Conservation (phyloP, 169 alveolate species). For the Plasmodium chabaudi region DNA sequence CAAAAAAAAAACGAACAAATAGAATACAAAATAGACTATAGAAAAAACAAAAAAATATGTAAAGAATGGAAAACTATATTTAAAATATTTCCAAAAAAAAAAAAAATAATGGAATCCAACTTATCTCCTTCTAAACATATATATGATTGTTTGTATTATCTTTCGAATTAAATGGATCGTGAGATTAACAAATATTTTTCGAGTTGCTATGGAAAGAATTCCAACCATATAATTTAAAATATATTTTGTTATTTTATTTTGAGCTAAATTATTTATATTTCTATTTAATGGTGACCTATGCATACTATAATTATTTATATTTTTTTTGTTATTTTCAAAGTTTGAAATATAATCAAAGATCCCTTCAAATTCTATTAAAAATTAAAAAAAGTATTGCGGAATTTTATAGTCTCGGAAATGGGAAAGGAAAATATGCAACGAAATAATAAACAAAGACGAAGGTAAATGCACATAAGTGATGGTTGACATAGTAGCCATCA, state of each 20-base stretch:
- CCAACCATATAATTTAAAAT: slow-evolving; percentile 20
- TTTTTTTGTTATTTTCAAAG: slow-evolving; percentile 17
- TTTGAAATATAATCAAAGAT: slow-evolving; percentile 10
- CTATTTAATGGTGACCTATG: slow-evolving; percentile 3
- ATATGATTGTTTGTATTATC: slow-evolving; percentile 26
- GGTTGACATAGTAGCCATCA: no score
- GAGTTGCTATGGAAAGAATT: slow-evolving; percentile 41
- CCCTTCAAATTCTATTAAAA: slow-evolving; percentile 56
- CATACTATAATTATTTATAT: background rate
- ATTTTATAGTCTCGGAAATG: background rate
- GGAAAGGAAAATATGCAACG: background rate
- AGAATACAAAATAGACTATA: no score
- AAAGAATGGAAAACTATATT: background rate
- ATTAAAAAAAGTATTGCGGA: background rate
- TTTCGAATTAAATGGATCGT: slow-evolving; percentile 19
- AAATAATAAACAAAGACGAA: no score
- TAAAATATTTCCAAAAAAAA: background rate
- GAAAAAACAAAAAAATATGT: background rate
- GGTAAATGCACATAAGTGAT: no score
- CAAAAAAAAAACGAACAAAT: no score
- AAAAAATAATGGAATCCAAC: background rate
- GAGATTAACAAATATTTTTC: slow-evolving; percentile 45
- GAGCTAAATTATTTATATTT: background rate
- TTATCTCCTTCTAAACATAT: slow-evolving; percentile 32
- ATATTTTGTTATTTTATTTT: slow-evolving; percentile 15